Conservation (phyloP, 371 early-diverging fungal genomes). For the Mortierella sp. region DNA sequence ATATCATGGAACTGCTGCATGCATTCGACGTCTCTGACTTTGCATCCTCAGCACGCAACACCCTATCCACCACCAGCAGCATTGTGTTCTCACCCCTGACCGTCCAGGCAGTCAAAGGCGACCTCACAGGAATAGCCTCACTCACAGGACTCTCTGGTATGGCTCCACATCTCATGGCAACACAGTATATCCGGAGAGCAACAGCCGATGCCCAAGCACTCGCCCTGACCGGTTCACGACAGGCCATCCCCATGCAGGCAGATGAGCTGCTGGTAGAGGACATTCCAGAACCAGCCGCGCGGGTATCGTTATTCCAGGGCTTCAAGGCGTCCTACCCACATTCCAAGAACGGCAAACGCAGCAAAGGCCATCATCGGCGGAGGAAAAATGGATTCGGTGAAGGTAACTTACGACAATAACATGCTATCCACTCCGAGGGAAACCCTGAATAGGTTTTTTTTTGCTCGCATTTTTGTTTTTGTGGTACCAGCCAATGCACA, state of each 20-base stretch:
- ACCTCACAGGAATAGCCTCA: constrained; percentile 53
- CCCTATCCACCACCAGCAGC: constrained; percentile 54
- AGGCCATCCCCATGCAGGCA: constrained; percentile 25
- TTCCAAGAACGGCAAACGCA: constrained; percentile 35
- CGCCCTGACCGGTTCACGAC: constrained; percentile 51
- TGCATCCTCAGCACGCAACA: constrained; percentile 48
- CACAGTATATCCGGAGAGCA: constrained; percentile 52
- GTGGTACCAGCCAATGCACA: constrained; percentile 3
- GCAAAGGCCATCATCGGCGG: constrained; percentile 57
- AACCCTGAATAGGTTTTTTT: neutral
- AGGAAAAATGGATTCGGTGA: constrained; percentile 59
- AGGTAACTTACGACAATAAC: constrained; percentile 27
- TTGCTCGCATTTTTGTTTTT: neutral
- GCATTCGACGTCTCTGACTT: constrained; percentile 45
- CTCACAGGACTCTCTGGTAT: constrained; percentile 50
- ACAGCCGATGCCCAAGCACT: constrained; percentile 47
- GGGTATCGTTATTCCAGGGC: constrained; percentile 73
- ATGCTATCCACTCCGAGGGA: neutral
- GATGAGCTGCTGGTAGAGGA: constrained; percentile 65
- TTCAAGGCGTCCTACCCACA: constrained; percentile 72
- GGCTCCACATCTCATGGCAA: constrained; percentile 60
- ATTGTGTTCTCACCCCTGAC: constrained; percentile 59
- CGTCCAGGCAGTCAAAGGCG: constrained; percentile 58
- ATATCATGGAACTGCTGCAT: constrained; percentile 48
- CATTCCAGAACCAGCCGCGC: constrained; percentile 69